Evolutionary conservation across 768 basidiomycete species (phyloP), one percentile per base, ranked within the genome.

Genomic region (Lactarius trivialis): DNA sequence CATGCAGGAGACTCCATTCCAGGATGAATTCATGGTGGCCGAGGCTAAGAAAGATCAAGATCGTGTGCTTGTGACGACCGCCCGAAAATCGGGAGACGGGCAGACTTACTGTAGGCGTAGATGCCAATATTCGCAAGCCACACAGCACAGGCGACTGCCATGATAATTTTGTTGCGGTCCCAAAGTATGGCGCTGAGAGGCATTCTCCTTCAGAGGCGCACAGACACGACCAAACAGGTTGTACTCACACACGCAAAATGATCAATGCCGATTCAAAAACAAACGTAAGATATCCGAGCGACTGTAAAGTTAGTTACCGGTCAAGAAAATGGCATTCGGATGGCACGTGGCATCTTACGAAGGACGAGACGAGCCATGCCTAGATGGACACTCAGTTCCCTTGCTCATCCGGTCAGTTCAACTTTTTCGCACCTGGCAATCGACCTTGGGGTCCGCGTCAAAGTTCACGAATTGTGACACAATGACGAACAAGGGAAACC

Each of bases 161-260:
- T 9, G 36, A 11, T 30, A 5, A 33, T 7, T 37, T 39, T 63
- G 48, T 55, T 63, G 17, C 45, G 37, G 19, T 58, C 36, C 62
- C 62, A 63, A 6, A 63, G n/a, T 7, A 51, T 45, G 45, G 56
- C 32, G 26, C 61, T 63, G 28, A 24, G 30, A 37, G n/a, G 2
- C 17, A 45, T 24, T 15, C n/a, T n/a, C 14, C 2, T 15, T 58
- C 43, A 54, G 34, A 33, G 24, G 19, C n/a, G 41, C 33, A 12
- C 24, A 50, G 28, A 14, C 14, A 6, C 17, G 19, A 15, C 30
- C n/a, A 49, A 11, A 7, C 12, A 28, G 17, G 26, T 19, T 19
- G 8, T 28, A n/a, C 61, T 58, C 36, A 65, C 64, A 65, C 37
- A 14, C 64, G 64, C 19, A 65, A 45, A n/a, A 63, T 52, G 21